Evolutionary conservation across 371 early-diverging fungal genomes (phyloP), one percentile per base, ranked within the genome.

Genomic region (Parasitella parasitica): DNA sequence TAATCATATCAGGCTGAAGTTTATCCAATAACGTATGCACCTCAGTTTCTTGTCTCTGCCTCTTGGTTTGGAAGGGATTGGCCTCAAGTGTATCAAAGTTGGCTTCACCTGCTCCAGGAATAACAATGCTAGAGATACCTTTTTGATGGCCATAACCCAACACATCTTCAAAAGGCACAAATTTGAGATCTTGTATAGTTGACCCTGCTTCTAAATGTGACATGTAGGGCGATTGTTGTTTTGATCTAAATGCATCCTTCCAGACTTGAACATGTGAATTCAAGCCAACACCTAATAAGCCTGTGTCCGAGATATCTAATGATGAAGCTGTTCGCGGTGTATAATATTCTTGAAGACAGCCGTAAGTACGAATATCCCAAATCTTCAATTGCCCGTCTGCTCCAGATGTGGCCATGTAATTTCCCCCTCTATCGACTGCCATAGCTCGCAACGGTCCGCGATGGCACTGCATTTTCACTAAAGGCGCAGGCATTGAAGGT

Each of bases 141-240:
- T 82, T 72, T 26, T 73, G 66, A 76, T 95, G 95, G n/a, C 97
- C 98, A 56, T 92, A 68, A 9, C 94, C 96, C 13, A 99, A 87
- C 11, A 97, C 92, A 87, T 99, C 99, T 74, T 99, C 99, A 85
- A 86, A 97, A 13, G 99, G 99, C 50, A 91, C 93, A 77, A 98
- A 99, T 32, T 70, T 57, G 6, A 97, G 49, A 55, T 84, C 81
- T 15, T 73, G 60, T 8, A 96, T 75, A 2, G 75, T 41, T 0
- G 80, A 78, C 4, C 85, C 75, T 12, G 87, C 84, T 52, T 85
- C 73, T 18, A 91, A 67, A 74, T 97, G 97, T 51, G 82, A 80
- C 92, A 98, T 92, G 74, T 97, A 96, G n/a, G 97, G 94, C 37
- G 86, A 82, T 24, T 81, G 66, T 59, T 91, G 91, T 66, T 91